Percentiles rank a stretch among this genome's conserved stretches.
phyloP scores from a whole-genome alignment of 176 grass and related monocot species.

The Bromus sterilis region DNA sequence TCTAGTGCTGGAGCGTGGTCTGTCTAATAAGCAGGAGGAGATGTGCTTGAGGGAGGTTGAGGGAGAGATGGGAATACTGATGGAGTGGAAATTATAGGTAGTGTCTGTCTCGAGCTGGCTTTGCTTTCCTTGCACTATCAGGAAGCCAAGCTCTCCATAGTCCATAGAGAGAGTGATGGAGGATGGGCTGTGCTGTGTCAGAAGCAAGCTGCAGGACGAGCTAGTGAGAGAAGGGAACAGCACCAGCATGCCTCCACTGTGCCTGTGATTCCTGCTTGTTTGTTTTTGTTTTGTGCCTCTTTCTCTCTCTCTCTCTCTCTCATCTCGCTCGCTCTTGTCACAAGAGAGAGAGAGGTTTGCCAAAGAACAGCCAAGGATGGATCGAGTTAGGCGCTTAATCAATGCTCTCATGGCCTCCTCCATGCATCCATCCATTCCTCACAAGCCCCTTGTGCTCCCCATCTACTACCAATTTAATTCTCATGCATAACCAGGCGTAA shows the following conservation, averaged over 20 bases:
- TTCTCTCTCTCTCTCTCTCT: slow-evolving; percentile 8
- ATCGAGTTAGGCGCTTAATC: slow-evolving; percentile 17
- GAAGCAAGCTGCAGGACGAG: background rate
- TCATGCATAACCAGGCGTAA: background rate
- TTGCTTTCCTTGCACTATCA: slow-evolving; percentile 94
- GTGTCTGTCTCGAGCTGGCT: slow-evolving; percentile 36
- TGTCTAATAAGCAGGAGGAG: slow-evolving; percentile 7
- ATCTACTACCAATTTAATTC: slow-evolving; percentile 6
- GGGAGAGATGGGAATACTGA: background rate
- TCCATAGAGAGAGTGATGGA: slow-evolving; percentile 21
- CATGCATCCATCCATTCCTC: slow-evolving; percentile 10
- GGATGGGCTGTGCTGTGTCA: background rate
- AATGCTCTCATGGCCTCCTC: slow-evolving; percentile 24
- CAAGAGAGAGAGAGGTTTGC: background rate
- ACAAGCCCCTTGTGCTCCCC: slow-evolving; percentile 20
- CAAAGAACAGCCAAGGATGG: background rate
- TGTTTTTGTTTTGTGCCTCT: background rate
- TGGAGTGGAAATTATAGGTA: slow-evolving; percentile 13
- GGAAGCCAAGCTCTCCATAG: slow-evolving; percentile 78
- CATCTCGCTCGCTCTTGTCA: background rate
- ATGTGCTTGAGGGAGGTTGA: background rate
- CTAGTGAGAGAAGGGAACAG: slow-evolving; percentile 18
- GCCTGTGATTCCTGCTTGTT: background rate
- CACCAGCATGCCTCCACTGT: slow-evolving; percentile 4
- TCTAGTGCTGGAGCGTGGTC: slow-evolving; percentile 15